Evolutionary conservation across 116 monocot species (phyloP).

Genomic region (Phalaenopsis hybrid): DNA sequence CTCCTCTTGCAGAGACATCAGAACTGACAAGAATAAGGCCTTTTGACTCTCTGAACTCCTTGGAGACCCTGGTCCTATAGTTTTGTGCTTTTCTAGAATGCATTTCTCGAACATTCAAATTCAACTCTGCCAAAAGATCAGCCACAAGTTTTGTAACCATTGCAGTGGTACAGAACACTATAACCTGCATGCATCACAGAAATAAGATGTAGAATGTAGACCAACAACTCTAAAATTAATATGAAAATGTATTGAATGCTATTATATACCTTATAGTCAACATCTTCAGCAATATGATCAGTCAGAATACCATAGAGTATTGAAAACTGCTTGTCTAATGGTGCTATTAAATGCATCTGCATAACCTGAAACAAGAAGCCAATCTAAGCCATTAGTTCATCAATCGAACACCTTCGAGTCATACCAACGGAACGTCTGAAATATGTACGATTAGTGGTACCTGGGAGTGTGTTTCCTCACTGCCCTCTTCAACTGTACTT

Average conservation of each 20-base stretch:
- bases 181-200: constrained; percentile 45
- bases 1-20: constrained; percentile 96
- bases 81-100: constrained; percentile 95
- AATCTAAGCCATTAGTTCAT: constrained; percentile 8
- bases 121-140: constrained; percentile 53
- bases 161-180: constrained; percentile 98
- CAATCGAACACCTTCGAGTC: background rate
- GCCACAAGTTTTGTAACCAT: constrained; percentile 89
- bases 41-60: constrained; percentile 88
- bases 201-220: background rate
- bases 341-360: constrained; percentile 65
- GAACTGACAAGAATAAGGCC: constrained; percentile 93
- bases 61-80: constrained; percentile 77
- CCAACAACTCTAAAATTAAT: background rate
- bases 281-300: constrained; percentile 77
- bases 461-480: constrained; percentile 90
- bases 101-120: constrained; percentile 89
- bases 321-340: constrained; percentile 72
- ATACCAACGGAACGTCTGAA: background rate
- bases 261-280: constrained; percentile 74
- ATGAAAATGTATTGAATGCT: background rate
- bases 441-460: constrained; percentile 23
- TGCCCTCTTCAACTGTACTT: constrained; percentile 88
- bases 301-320: constrained; percentile 50
- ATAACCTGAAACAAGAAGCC: constrained; percentile 47